Conservation (phyloP, 2,329 filamentous ascomycete genomes). For the Pseudogymnoascus sp. region DNA sequence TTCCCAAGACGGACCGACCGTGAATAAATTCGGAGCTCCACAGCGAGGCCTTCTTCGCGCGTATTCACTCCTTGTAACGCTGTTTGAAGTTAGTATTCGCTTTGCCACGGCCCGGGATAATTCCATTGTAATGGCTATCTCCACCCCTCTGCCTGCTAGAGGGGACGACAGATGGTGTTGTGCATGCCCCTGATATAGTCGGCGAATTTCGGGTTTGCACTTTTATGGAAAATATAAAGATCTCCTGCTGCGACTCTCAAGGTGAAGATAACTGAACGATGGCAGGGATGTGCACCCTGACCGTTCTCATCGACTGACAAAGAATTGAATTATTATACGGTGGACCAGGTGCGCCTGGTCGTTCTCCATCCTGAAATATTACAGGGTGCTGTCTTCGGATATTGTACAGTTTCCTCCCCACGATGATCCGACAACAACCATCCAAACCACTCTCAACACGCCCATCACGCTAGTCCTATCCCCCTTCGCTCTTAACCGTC, state of each 20-base stretch:
- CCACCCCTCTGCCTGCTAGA: not conserved
- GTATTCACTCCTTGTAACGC: not conserved
- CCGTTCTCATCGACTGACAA: not conserved
- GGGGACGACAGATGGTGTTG: not conserved
- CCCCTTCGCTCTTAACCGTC: not conserved
- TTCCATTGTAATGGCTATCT: not conserved
- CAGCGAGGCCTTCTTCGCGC: not conserved
- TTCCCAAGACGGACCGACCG: not conserved
- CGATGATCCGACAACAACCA: not conserved
- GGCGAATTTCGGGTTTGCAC: not conserved
- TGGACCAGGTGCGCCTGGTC: not conserved
- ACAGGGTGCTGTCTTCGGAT: not conserved
- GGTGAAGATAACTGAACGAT: not conserved
- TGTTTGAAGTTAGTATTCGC: not conserved
- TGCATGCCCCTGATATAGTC: not conserved
- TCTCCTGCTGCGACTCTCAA: not conserved
- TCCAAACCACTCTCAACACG: not conserved
- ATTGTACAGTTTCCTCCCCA: not conserved
- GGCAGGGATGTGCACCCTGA: not conserved
- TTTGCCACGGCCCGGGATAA: not conserved
- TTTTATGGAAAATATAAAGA: not conserved
- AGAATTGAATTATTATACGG: not conserved
- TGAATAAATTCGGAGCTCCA: not conserved
- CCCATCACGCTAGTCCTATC: not conserved
- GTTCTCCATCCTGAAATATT: not conserved